Evolutionary conservation across 345 rosid genomes (phyloP), one percentile per base, ranked within the genome.

Genomic region (Isatis tinctoria): DNA sequence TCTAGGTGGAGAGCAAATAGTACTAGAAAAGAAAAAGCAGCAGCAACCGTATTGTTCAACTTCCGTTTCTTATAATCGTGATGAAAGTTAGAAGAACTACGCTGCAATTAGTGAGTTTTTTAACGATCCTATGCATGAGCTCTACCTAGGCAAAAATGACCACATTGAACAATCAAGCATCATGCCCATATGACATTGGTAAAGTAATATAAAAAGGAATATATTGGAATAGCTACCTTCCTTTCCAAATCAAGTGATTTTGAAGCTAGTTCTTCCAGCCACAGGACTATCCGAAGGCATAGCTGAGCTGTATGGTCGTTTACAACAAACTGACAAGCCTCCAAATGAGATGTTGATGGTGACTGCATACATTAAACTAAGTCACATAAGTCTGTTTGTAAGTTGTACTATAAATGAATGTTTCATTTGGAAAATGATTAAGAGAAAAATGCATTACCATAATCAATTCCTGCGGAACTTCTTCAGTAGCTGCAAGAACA

Each of bases 231-330:
- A 49, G 72, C 72, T 77, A 91, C 99, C 99, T 95, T 88, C 79
- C 85, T 87, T 85, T 95, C 97, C 76, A 90, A 81, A 71, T 95
- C 96, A 69, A 95, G 99, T 70, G 91, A 87, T 82, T 95, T 90
- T 52, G 99, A 92, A 66, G 97, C 99, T 79, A 95, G 79, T 45
- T 85, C 97, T 82, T 95, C 97, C 37, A 95, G 88, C 99, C 99
- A 95, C 41, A 87, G 90, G 84, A 92, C 88, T 65, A 95, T 85
- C 37, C 99, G 96, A 72, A 92, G 96, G 83, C 99, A 92, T 62
- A 92, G 74, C 72, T 95, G 97, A 66, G 97, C 92, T 67, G 93
- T 88, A 74, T 86, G 99, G 81, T 90, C 90, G 64, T 86, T 88
- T 76, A 82, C 83, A 78, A 86, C 96, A 83, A 90, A 90, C 80